phyloP scores from a whole-genome alignment of 1,139 yeast genomes.

The Cylindricascospora bacillispora region DNA sequence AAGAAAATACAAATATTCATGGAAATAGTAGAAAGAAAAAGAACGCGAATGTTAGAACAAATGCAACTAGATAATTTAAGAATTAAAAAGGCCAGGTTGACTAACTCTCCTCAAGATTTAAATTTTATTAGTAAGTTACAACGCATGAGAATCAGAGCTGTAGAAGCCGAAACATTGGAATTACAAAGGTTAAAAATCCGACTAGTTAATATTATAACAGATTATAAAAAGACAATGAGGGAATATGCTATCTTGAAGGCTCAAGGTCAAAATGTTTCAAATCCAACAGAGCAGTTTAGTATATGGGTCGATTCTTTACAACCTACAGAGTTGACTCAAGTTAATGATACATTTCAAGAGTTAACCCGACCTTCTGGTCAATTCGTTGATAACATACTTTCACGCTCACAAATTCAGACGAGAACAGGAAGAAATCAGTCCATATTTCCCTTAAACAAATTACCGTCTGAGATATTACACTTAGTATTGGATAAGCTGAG shows the following conservation, averaged over 20 bases:
- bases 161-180: slow-evolving; percentile 23
- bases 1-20: slow-evolving; percentile 13
- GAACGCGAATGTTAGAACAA: slow-evolving; percentile 12
- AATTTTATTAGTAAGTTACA: slow-evolving; percentile 17
- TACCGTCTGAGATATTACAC: slow-evolving; percentile 75
- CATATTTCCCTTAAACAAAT: slow-evolving; percentile 38
- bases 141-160: slow-evolving; percentile 21
- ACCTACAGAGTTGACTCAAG: slow-evolving; percentile 12
- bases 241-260: slow-evolving; percentile 11
- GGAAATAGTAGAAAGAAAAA: slow-evolving; percentile 13
- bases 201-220: slow-evolving; percentile 16
- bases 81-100: slow-evolving; percentile 9
- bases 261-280: slow-evolving; percentile 10
- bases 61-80: slow-evolving; percentile 13
- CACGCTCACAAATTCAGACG: slow-evolving; percentile 2
- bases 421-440: background rate
- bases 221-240: slow-evolving; percentile 17
- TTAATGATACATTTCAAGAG: slow-evolving; percentile 11
- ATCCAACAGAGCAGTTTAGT: slow-evolving; percentile 17
- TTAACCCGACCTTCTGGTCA: slow-evolving; percentile 7
- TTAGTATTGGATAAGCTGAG: slow-evolving; percentile 58
- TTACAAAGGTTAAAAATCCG: slow-evolving; percentile 17
- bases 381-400: slow-evolving; percentile 5
- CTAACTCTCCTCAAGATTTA: slow-evolving; percentile 11
- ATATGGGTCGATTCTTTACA: slow-evolving; percentile 16